Percentiles rank a stretch among this genome's conserved stretches.
Evolutionary conservation across 2,329 filamentous ascomycete species (phyloP).

Genomic region (Trichophyton mentagrophytes): DNA sequence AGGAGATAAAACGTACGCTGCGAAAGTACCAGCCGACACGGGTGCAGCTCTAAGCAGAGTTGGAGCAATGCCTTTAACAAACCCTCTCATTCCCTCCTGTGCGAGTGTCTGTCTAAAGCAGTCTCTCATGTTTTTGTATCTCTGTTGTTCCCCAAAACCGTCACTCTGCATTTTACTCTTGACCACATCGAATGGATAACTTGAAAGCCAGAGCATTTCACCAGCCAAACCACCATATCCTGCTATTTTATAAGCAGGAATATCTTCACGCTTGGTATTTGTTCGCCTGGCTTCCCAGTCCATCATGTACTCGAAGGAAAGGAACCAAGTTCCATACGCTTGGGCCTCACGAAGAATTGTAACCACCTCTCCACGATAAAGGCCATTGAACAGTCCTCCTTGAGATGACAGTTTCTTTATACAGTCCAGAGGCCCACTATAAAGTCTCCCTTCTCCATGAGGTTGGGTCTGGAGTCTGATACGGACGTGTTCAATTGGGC

Average conservation of each 20-base stretch:
- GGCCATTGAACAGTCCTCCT: constrained; percentile 55
- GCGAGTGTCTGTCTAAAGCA: constrained; percentile 75
- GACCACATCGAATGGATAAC: constrained; percentile 91
- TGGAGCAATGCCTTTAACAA: constrained; percentile 89
- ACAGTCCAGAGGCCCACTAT: constrained; percentile 78
- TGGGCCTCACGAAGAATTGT: constrained; percentile 81
- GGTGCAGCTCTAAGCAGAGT: constrained; percentile 92
- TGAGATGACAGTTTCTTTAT: constrained; percentile 64
- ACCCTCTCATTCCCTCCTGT: constrained; percentile 64
- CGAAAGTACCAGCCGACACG: constrained; percentile 94
- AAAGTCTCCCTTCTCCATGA: constrained; percentile 66
- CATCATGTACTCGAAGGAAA: constrained; percentile 93
- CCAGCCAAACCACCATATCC: constrained; percentile 86
- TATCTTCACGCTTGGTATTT: constrained; percentile 57
- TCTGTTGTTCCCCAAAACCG: constrained; percentile 60
- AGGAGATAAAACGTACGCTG: constrained; percentile 42
- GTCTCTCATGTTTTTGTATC: constrained; percentile 72
- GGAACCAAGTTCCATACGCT: constrained; percentile 93
- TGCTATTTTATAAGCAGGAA: constrained; percentile 75
- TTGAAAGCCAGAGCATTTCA: constrained; percentile 82
- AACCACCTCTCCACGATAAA: constrained; percentile 80
- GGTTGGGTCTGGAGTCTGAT: constrained; percentile 95
- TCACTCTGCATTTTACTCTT: constrained; percentile 99
- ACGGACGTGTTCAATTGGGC: constrained; percentile 91
- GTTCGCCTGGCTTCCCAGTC: constrained; percentile 73